Percentiles rank a stretch among this genome's conserved stretches.
Conservation (phyloP, 768 basidiomycete genomes). For the Hericium rajendrae region DNA sequence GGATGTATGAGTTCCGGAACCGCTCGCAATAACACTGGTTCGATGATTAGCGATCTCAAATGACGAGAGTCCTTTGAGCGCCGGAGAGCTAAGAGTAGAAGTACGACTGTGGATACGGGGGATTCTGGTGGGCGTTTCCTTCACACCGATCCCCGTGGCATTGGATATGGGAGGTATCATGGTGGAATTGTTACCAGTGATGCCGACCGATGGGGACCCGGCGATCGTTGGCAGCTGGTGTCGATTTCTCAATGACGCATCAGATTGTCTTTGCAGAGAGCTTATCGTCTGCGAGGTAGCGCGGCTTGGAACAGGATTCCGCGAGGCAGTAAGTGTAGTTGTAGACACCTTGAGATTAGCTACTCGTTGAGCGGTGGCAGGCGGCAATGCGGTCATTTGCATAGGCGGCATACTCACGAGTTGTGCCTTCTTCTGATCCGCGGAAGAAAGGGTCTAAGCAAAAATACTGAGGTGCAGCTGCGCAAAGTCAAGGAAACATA, state of each 20-base stretch:
- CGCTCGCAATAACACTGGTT: constrained; percentile 49
- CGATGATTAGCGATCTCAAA: constrained; percentile 43
- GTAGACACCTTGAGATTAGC: constrained; percentile 64
- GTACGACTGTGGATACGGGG: constrained; percentile 85
- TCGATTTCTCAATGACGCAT: constrained; percentile 66
- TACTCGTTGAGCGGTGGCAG: constrained; percentile 74
- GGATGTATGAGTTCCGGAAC: constrained; percentile 48
- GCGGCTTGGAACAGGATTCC: constrained; percentile 42
- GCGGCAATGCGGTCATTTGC: constrained; percentile 80
- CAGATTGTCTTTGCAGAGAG: constrained; percentile 82
- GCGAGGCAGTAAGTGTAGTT: constrained; percentile 34
- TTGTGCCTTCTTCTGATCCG: constrained; percentile 66
- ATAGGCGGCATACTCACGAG: constrained; percentile 77
- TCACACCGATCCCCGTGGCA: constrained; percentile 41
- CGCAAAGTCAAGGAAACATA: constrained; percentile 24
- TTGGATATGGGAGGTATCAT: constrained; percentile 45
- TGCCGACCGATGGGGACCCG: constrained; percentile 84
- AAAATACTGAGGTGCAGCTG: constrained; percentile 3
- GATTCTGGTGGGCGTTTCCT: constrained; percentile 90
- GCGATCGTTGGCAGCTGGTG: constrained; percentile 84
- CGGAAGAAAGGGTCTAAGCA: constrained; percentile 70
- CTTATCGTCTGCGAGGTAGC: constrained; percentile 76
- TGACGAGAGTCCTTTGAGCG: constrained; percentile 43
- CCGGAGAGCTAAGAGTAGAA: constrained; percentile 66
- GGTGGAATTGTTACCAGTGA: constrained; percentile 34